phyloP scores from a whole-genome alignment of 1,139 yeast species.

The Hemisphaericaspora xylanilytica region DNA sequence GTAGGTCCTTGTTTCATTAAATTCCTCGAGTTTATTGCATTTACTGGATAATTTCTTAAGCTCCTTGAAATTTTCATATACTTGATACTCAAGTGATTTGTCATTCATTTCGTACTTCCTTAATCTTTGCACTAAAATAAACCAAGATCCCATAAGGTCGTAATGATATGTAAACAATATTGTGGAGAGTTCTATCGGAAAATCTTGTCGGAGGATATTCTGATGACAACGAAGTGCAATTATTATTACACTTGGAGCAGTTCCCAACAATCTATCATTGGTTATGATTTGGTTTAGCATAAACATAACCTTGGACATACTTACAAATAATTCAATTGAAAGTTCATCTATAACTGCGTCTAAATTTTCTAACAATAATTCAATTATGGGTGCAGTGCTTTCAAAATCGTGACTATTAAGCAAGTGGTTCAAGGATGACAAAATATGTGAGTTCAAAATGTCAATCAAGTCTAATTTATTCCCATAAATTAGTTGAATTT shows the following conservation, averaged over 20 bases:
- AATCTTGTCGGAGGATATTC: slow-evolving; percentile 13
- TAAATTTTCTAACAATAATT: slow-evolving; percentile 10
- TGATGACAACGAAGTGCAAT: slow-evolving; percentile 21
- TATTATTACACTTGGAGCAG: slow-evolving; percentile 9
- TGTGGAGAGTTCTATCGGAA: slow-evolving; percentile 15
- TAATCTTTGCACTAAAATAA: slow-evolving; percentile 15
- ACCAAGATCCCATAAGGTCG: slow-evolving; percentile 37
- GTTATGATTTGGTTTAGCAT: slow-evolving; percentile 29
- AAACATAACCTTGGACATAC: slow-evolving; percentile 30
- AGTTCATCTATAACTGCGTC: slow-evolving; percentile 3
- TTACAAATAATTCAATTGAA: slow-evolving; percentile 16
- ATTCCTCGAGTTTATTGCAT: slow-evolving; percentile 8
- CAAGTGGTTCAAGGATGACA: slow-evolving; percentile 26
- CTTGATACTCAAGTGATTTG: slow-evolving; percentile 2
- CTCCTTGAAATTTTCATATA: slow-evolving; percentile 8
- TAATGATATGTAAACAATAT: slow-evolving; percentile 29
- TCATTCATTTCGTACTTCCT: slow-evolving; percentile 6
- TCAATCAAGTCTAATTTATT: slow-evolving; percentile 11
- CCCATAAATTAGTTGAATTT: slow-evolving; percentile 6
- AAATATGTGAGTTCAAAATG: slow-evolving; percentile 17
- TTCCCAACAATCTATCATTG: slow-evolving; percentile 23
- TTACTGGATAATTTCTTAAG: slow-evolving; percentile 5
- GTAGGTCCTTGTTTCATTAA: slow-evolving; percentile 8
- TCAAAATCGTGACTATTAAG: slow-evolving; percentile 14
- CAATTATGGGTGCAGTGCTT: neutral